Evolutionary conservation across 73 alveolate species (phyloP).

Genomic region (Halteria grandinella): DNA sequence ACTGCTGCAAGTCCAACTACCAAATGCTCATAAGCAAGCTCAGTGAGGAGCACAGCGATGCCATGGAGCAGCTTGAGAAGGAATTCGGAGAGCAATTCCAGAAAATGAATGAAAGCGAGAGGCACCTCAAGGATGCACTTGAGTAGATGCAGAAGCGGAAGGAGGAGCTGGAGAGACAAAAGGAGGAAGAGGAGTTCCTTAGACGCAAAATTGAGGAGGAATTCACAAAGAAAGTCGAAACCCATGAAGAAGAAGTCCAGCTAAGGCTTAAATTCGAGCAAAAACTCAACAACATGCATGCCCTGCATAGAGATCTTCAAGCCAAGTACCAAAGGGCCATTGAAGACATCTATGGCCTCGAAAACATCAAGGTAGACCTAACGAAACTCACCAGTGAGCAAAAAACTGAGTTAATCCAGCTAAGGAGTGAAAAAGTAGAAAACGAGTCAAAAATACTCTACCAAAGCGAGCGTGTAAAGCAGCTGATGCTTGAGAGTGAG

Average conservation of each 20-base stretch:
- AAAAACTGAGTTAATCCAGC: slow-evolving; percentile 38
- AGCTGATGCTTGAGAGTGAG: slow-evolving; percentile 50
- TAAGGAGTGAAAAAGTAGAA: slow-evolving; percentile 53
- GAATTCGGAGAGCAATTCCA: slow-evolving; percentile 14
- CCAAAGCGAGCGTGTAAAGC: slow-evolving; percentile 51
- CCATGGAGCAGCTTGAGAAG: slow-evolving; percentile 50
- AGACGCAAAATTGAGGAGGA: slow-evolving; percentile 47
- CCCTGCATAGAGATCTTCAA: slow-evolving; percentile 67
- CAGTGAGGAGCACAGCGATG: slow-evolving; percentile 57
- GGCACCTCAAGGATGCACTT: slow-evolving; percentile 17
- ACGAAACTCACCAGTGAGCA: slow-evolving; percentile 14
- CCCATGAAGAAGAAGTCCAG: slow-evolving; percentile 80
- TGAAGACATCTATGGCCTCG: slow-evolving; percentile 52
- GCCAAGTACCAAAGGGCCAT: slow-evolving; percentile 63
- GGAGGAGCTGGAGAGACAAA: slow-evolving; percentile 19
- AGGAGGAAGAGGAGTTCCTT: slow-evolving; percentile 30
- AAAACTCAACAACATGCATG: slow-evolving; percentile 67
- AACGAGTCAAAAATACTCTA: slow-evolving; percentile 39
- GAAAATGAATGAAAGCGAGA: slow-evolving; percentile 31
- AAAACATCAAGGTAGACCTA: slow-evolving; percentile 25
- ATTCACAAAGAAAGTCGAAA: slow-evolving; percentile 27
- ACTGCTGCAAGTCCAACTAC: slow-evolving; percentile 77
- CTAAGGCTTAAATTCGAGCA: slow-evolving; percentile 73
- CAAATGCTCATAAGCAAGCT: slow-evolving; percentile 67
- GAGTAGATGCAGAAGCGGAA: slow-evolving; percentile 3